Evolutionary conservation across 2,329 filamentous ascomycete species (phyloP).

Genomic region (Huntiella decipiens): DNA sequence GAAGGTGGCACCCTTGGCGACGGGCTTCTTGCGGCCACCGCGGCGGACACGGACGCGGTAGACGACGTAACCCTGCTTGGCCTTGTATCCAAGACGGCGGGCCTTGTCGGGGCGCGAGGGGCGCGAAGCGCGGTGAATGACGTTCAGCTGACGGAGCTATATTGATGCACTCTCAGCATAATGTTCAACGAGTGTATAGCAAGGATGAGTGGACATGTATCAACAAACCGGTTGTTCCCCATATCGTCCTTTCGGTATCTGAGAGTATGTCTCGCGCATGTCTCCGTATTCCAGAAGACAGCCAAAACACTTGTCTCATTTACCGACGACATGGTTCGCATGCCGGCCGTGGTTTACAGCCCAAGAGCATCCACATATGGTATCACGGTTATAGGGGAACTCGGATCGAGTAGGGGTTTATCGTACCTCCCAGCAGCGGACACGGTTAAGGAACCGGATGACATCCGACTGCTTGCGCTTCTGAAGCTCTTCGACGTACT

Average conservation of each 20-base stretch:
- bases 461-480: constrained; percentile 99
- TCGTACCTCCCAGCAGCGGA: constrained; percentile 99
- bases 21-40: constrained; percentile 96
- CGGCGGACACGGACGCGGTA: constrained; percentile 97
- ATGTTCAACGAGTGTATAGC: constrained; percentile 99
- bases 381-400: constrained; percentile 11
- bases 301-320: constrained; percentile 5
- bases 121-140: constrained; percentile 97
- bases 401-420: constrained; percentile 19
- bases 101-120: constrained; percentile 99
- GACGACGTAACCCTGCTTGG: constrained; percentile 99
- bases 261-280: constrained; percentile 16
- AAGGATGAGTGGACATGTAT: constrained; percentile 26
- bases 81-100: constrained; percentile 99
- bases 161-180: constrained; percentile 99
- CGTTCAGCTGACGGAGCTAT: constrained; percentile 99
- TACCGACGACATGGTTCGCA: constrained; percentile 11
- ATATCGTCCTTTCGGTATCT: constrained; percentile 12
- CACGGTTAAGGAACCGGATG: constrained; percentile 97
- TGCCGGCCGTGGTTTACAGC: constrained; percentile 10
- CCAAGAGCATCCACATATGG: constrained; percentile 12
- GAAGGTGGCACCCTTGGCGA: constrained; percentile 94
- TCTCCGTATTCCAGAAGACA: constrained; percentile 7
- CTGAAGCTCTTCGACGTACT: constrained; percentile 99
- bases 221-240: constrained; percentile 9